Percentiles rank a stretch among this genome's conserved stretches.
phyloP scores from a whole-genome alignment of 768 basidiomycete species.

The Russula emetica region DNA sequence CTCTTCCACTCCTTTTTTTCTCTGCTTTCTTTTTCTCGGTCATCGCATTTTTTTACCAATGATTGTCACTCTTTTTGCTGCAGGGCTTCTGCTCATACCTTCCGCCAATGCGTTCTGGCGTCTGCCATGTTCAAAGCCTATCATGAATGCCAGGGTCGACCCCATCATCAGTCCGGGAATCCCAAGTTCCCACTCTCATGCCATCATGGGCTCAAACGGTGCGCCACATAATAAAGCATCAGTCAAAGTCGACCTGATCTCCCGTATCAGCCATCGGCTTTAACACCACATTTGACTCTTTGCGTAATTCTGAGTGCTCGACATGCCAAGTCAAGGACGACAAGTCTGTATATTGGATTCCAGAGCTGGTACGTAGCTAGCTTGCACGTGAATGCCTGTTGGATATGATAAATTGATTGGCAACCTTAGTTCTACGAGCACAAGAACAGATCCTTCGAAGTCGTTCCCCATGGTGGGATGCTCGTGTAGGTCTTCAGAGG shows the following conservation, averaged over 20 bases:
- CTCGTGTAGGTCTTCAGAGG: slow-evolving; percentile 16
- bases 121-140: slow-evolving; percentile 17
- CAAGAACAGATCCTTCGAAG: slow-evolving; percentile 7
- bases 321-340: slow-evolving; percentile 26
- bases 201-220: slow-evolving; percentile 25
- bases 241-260: neutral
- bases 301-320: slow-evolving; percentile 20
- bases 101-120: slow-evolving; percentile 21
- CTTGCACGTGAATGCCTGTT: neutral
- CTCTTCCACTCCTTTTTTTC: neutral
- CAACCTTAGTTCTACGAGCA: slow-evolving; percentile 18
- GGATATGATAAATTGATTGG: neutral
- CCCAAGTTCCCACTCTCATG: slow-evolving; percentile 17
- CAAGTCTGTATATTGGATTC: slow-evolving; percentile 25
- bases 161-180: slow-evolving; percentile 18
- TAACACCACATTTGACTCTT: slow-evolving; percentile 10
- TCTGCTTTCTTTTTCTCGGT: neutral
- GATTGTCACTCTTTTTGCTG: slow-evolving; percentile 9
- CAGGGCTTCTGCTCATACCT: slow-evolving; percentile 18
- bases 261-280: slow-evolving; percentile 13
- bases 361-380: slow-evolving; percentile 11
- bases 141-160: slow-evolving; percentile 22
- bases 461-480: slow-evolving; percentile 23
- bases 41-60: slow-evolving; percentile 3
- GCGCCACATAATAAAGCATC: neutral